A percentile compares a stretch with the other conserved stretches of the same genome.
Conservation (phyloP, 208 protist genomes). For the Leishmania gerbilli region DNA sequence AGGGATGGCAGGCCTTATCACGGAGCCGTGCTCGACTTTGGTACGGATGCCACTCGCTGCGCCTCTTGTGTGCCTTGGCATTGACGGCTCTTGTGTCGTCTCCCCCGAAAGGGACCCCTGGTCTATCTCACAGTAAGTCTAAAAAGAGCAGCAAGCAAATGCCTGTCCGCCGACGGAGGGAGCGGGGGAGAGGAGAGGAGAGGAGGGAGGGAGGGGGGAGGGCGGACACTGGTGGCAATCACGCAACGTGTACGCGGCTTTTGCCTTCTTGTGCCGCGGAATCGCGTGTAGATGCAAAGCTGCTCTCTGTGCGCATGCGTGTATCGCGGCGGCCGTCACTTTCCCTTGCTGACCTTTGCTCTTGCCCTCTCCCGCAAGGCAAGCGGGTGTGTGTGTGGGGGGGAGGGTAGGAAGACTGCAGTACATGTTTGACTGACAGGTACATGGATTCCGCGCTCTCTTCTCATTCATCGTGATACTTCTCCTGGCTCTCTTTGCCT, state of each 20-base stretch:
- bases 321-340: background rate
- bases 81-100: background rate
- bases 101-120: background rate
- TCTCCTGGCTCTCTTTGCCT: background rate
- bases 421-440: background rate
- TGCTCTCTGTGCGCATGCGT: background rate
- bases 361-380: background rate
- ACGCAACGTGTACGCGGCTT: background rate
- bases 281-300: background rate
- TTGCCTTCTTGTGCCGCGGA: background rate
- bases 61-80: background rate
- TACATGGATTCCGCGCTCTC: background rate
- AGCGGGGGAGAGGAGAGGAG: background rate
- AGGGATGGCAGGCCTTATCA: background rate
- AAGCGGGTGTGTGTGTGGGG: background rate
- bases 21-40: background rate
- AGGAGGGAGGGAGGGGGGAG: background rate
- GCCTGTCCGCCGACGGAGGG: background rate
- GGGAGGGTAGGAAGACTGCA: background rate
- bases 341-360: background rate
- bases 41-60: background rate
- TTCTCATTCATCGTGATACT: background rate
- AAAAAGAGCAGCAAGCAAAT: background rate
- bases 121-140: background rate
- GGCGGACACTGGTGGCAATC: background rate